Conservation (phyloP, 495 filamentous ascomycete species). For the Penicillium dipodomyicola region DNA sequence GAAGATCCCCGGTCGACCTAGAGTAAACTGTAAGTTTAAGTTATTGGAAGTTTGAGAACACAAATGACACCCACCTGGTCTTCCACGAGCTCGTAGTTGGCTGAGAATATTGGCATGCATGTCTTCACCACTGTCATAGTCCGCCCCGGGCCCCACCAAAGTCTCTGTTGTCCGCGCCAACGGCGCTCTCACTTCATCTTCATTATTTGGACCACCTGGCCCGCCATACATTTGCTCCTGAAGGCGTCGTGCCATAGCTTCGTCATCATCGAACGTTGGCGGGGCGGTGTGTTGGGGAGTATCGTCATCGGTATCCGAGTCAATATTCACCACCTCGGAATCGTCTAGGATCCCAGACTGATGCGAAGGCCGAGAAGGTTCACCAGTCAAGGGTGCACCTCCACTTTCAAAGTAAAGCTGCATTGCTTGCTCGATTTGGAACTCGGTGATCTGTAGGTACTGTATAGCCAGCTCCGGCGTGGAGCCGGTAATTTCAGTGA, state of each 20-base stretch:
- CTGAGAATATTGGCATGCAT: conserved; percentile 63
- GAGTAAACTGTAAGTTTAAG: conserved; percentile 13
- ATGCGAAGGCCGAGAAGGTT: conserved; percentile 32
- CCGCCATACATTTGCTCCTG: conserved; percentile 86
- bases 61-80: conserved; percentile 36
- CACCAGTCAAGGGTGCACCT: conserved; percentile 51
- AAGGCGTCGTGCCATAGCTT: conserved; percentile 83
- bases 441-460: conserved; percentile 79
- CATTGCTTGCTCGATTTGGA: conserved; percentile 79
- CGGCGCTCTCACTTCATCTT: conserved; percentile 78
- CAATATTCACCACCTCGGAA: conserved; percentile 65
- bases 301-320: conserved; percentile 69
- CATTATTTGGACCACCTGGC: conserved; percentile 42
- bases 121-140: conserved; percentile 57
- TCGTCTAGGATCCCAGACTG: conserved; percentile 46
- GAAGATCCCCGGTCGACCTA: conserved; percentile 73
- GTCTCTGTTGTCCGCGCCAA: conserved; percentile 91
- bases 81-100: conserved; percentile 59
- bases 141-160: conserved; percentile 69
- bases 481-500: conserved; percentile 63
- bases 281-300: conserved; percentile 11
- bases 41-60: conserved; percentile 4
- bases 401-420: conserved; percentile 84
- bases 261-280: conserved; percentile 74
- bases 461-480: conserved; percentile 64